phyloP scores from a whole-genome alignment of 352 stramenopile species.

The Phytophthora parvispora region DNA sequence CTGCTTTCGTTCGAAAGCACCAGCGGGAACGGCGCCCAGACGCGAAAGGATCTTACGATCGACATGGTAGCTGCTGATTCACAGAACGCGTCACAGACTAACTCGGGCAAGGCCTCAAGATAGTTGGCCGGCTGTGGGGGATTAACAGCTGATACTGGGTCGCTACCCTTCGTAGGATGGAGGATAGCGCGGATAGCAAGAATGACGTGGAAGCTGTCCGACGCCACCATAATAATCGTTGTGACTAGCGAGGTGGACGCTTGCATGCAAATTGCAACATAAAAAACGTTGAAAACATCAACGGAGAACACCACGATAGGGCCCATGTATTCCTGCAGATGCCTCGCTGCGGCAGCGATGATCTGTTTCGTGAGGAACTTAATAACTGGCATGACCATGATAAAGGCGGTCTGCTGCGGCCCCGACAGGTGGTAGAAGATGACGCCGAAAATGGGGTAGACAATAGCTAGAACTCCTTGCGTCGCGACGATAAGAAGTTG shows the following conservation, averaged over 20 bases:
- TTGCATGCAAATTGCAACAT: constrained; percentile 12
- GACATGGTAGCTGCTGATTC: neutral
- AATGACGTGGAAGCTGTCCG: constrained; percentile 3
- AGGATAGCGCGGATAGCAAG: too few relatives aligned
- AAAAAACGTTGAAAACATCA: constrained; percentile 7
- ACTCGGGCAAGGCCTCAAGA: too few relatives aligned
- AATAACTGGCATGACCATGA: constrained; percentile 8
- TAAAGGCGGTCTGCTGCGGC: constrained; percentile 1
- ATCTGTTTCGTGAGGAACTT: constrained; percentile 8
- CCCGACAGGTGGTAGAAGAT: constrained; percentile 6
- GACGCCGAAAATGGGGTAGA: constrained; percentile 23
- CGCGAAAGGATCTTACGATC: too few relatives aligned
- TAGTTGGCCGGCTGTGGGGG: too few relatives aligned
- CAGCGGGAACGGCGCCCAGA: too few relatives aligned
- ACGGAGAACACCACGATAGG: constrained; percentile 2
- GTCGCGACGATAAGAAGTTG: neutral
- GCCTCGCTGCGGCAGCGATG: neutral
- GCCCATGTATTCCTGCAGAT: constrained; percentile 1
- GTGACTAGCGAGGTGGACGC: neutral
- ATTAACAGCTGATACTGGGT: too few relatives aligned
- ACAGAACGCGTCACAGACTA: too few relatives aligned
- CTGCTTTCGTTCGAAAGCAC: too few relatives aligned
- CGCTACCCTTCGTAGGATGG: too few relatives aligned
- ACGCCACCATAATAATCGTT: neutral
- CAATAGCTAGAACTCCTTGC: constrained; percentile 5